phyloP scores from a whole-genome alignment of 805 yeast genomes.

The Pichia ethanolica region DNA sequence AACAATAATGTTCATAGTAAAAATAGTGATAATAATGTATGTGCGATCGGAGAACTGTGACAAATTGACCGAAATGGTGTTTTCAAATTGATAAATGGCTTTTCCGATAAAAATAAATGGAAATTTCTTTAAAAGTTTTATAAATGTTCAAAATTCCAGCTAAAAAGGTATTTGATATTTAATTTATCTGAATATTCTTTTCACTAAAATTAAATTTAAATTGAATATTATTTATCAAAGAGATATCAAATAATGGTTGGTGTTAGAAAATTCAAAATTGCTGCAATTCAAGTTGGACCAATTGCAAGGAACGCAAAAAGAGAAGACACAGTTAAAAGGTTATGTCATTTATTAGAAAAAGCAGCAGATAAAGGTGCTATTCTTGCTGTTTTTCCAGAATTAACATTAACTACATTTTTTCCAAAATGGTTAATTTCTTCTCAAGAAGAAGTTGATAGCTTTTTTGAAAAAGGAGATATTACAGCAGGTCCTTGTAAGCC shows the following conservation, averaged over 20 bases:
- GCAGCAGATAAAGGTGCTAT: conserved; percentile 28
- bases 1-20: too few relatives aligned
- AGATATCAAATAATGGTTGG: not conserved
- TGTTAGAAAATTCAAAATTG: conserved; percentile 18
- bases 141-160: too few relatives aligned
- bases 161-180: too few relatives aligned
- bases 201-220: too few relatives aligned
- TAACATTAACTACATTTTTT: conserved; percentile 31
- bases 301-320: conserved; percentile 26
- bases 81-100: too few relatives aligned
- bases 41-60: too few relatives aligned
- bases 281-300: conserved; percentile 31
- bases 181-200: too few relatives aligned
- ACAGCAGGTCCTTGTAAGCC: conserved; percentile 22
- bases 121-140: too few relatives aligned
- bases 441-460: conserved; percentile 30
- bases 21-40: too few relatives aligned
- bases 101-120: too few relatives aligned
- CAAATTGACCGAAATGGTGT: too few relatives aligned
- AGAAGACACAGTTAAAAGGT: conserved; percentile 25
- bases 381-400: conserved; percentile 32
- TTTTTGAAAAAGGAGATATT: conserved; percentile 32
- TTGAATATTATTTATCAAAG: too few relatives aligned
- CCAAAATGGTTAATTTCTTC: conserved; percentile 30
- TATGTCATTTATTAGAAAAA: conserved; percentile 24